Percentiles rank a stretch among this genome's conserved stretches.
These are phyloP conservation scores for Elongisporangium senticosum DNA, from an alignment of 352 stramenopile species.

Conservation along the genomic window DNA sequence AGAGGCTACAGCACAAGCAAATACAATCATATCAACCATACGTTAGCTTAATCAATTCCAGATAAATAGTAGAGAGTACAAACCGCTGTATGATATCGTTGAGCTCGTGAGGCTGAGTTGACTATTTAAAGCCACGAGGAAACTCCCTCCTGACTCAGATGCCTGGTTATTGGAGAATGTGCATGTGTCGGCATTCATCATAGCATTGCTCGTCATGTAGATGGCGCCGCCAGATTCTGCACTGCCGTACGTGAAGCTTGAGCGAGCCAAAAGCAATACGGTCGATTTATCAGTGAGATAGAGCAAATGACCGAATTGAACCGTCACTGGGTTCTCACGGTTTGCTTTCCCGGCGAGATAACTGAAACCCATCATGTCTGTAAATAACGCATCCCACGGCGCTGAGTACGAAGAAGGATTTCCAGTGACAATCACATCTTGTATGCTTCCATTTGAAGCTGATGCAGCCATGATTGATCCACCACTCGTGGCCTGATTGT, in stretches of 20 bases:
- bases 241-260: slow-evolving; percentile 25
- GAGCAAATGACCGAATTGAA: slow-evolving; percentile 24
- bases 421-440: slow-evolving; percentile 14
- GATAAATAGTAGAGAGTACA: not conserved
- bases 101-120: slow-evolving; percentile 20
- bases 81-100: slow-evolving; percentile 33
- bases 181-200: slow-evolving; percentile 16
- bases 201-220: slow-evolving; percentile 21
- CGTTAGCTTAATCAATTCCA: not conserved
- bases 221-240: slow-evolving; percentile 41
- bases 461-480: slow-evolving; percentile 19
- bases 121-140: slow-evolving; percentile 26
- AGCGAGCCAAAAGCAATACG: slow-evolving; percentile 12
- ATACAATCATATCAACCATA: not conserved
- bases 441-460: slow-evolving; percentile 13
- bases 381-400: slow-evolving; percentile 16
- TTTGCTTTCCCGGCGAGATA: slow-evolving; percentile 13
- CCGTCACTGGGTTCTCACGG: slow-evolving; percentile 3
- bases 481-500: slow-evolving; percentile 23
- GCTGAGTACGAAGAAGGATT: slow-evolving; percentile 12
- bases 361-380: slow-evolving; percentile 7
- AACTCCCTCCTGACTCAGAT: slow-evolving; percentile 38
- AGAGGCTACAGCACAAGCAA: slow-evolving; percentile 23
- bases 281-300: slow-evolving; percentile 22
- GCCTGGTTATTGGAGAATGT: slow-evolving; percentile 33